Conservation (phyloP, 2,329 filamentous ascomycete species). For the Claviceps sp. region DNA sequence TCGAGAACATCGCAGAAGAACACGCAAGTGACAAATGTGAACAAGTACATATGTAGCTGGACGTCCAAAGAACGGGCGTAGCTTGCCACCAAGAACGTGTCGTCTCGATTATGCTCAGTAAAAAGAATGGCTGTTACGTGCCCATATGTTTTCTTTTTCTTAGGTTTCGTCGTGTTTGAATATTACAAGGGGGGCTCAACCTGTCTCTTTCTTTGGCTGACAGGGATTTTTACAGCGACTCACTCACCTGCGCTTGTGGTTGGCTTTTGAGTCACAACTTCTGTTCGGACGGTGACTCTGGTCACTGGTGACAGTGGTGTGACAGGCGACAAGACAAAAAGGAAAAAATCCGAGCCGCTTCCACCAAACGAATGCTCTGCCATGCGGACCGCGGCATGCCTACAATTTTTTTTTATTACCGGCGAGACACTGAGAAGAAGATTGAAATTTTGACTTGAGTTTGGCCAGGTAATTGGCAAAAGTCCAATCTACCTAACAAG, state of each 20-base stretch:
- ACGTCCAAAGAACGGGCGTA: not conserved
- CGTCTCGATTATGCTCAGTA: not conserved
- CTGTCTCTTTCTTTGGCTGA: not conserved
- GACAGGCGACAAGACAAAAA: not conserved
- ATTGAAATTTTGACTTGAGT: constrained; percentile 1
- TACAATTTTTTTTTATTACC: not conserved
- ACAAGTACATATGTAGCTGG: not conserved
- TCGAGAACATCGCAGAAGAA: not conserved
- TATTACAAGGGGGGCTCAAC: not conserved
- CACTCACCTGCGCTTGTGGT: constrained; percentile 1
- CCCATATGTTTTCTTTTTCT: not conserved
- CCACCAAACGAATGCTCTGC: not conserved
- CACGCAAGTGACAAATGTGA: not conserved
- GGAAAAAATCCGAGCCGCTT: not conserved
- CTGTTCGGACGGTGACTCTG: no score
- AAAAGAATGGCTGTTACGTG: not conserved
- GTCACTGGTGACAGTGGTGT: no score
- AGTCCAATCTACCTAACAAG: not conserved
- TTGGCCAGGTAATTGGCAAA: not conserved
- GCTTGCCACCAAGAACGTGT: not conserved
- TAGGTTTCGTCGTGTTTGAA: not conserved
- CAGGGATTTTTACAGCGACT: not conserved
- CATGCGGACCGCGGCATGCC: not conserved
- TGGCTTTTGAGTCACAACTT: not conserved
- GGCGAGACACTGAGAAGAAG: not conserved